A percentile compares a stretch with the other conserved stretches of the same genome.
Conservation (phyloP, 345 rosid genomes). For the Eucalyptus regnans region DNA sequence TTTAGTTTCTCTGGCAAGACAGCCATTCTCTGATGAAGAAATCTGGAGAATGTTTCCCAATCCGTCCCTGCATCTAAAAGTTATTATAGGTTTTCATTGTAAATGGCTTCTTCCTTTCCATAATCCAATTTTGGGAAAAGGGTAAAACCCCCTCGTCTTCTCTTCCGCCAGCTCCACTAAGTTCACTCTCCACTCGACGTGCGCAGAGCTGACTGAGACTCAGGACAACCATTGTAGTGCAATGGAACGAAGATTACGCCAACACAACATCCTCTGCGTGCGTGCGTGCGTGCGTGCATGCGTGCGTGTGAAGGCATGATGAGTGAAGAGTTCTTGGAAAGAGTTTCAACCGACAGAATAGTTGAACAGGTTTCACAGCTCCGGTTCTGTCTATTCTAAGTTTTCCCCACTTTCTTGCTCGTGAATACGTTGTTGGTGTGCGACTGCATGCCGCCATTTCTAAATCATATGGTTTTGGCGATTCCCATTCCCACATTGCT, state of each 20-base stretch:
- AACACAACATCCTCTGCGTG: not conserved
- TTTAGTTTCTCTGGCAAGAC: no score
- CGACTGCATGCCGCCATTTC: not conserved
- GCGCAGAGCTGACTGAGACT: not conserved
- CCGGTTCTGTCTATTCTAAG: not conserved
- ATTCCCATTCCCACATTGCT: not conserved
- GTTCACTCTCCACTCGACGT: not conserved
- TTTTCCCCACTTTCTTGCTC: not conserved
- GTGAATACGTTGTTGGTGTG: not conserved
- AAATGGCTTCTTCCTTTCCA: no score
- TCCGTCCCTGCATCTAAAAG: no score
- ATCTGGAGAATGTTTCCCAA: no score
- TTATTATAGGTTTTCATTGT: no score
- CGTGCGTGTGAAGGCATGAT: not conserved
- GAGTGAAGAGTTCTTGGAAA: constrained; percentile 33
- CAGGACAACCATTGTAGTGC: not conserved
- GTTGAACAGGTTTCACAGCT: constrained; percentile 43
- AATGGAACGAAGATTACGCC: not conserved
- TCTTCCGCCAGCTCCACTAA: not conserved
- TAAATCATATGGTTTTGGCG: not conserved
- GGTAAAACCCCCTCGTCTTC: not conserved
- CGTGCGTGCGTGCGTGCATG: no score
- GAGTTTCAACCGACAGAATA: constrained; percentile 45
- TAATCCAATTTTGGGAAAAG: no score
- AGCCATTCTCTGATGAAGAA: no score